phyloP scores from a whole-genome alignment of 805 yeast species.

The Hemisphaericaspora nanyangensis region DNA sequence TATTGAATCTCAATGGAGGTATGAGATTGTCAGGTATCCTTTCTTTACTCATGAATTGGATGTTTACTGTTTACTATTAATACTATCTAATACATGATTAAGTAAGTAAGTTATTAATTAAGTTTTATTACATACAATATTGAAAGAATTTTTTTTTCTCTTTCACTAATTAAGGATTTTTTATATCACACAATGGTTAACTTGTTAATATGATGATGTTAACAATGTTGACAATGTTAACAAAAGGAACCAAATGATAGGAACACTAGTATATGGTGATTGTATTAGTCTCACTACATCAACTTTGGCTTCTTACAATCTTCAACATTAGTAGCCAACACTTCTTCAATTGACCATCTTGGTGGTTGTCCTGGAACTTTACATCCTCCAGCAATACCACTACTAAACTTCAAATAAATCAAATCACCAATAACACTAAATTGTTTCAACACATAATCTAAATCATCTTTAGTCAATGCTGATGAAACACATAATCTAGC shows the following conservation, averaged over 20 bases:
- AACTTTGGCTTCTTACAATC: conserved; percentile 45
- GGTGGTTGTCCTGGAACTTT: conserved; percentile 53
- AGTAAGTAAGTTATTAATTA: too few species aligned
- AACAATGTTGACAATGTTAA: neutral
- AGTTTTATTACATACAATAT: too few species aligned
- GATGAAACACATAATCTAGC: conserved; percentile 91
- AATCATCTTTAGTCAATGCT: conserved; percentile 88
- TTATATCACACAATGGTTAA: too few species aligned
- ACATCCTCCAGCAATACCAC: conserved; percentile 75
- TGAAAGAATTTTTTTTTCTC: too few species aligned
- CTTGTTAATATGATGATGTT: neutral
- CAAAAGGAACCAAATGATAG: neutral
- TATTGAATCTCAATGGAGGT: conserved; percentile 77
- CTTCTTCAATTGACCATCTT: conserved; percentile 78
- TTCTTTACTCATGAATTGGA: too few species aligned
- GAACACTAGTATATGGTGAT: neutral
- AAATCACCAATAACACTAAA: conserved; percentile 76
- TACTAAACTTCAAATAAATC: conserved; percentile 68
- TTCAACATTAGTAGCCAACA: conserved; percentile 63
- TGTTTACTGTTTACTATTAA: too few species aligned
- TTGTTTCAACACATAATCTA: conserved; percentile 71
- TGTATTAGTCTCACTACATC: neutral
- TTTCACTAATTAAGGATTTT: too few species aligned
- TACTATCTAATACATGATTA: too few species aligned
- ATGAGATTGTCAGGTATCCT: conserved; percentile 33